A percentile compares a stretch with the other conserved stretches of the same genome.
Evolutionary conservation across 2,329 filamentous ascomycete species (phyloP).

Genomic region (Hymenoscyphus linearis): DNA sequence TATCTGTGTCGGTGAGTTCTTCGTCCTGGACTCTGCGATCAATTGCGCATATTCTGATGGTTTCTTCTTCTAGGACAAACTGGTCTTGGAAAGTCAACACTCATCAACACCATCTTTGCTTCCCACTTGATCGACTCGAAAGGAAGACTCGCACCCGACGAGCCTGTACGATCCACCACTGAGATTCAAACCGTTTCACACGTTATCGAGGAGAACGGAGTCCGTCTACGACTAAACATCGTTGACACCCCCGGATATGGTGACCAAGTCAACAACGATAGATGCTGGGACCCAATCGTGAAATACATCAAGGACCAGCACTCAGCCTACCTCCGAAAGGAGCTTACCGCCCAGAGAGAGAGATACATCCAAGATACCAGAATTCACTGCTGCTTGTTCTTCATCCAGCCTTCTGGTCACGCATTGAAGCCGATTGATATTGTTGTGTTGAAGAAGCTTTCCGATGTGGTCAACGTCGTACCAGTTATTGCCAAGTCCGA

Average conservation of each 20-base stretch:
- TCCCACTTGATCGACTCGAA: conserved; percentile 99
- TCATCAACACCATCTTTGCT: conserved; percentile 99
- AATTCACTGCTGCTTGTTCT: conserved; percentile 99
- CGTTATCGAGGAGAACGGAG: conserved; percentile 99
- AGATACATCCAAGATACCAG: conserved; percentile 98
- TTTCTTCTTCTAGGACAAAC: conserved; percentile 70
- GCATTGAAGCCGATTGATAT: conserved; percentile 99
- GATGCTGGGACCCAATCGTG: conserved; percentile 99
- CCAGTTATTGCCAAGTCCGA: conserved; percentile 98
- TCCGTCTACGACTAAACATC: conserved; percentile 95
- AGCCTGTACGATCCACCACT: conserved; percentile 90
- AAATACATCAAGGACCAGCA: conserved; percentile 99
- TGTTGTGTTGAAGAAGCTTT: conserved; percentile 98
- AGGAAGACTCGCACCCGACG: conserved; percentile 86
- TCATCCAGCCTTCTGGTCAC: conserved; percentile 98
- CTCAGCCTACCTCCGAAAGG: conserved; percentile 97
- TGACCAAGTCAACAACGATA: conserved; percentile 98
- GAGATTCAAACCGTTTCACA: conserved; percentile 98
- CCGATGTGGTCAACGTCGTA: conserved; percentile 97
- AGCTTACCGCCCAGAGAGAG: conserved; percentile 97
- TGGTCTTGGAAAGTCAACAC: conserved; percentile 94
- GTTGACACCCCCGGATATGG: conserved; percentile 98
- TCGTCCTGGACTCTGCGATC: background rate
- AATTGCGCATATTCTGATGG: conserved; percentile 17
- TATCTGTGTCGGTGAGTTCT: conserved; percentile 89